Evolutionary conservation across 768 basidiomycete species (phyloP).

Genomic region (Imleria badia): DNA sequence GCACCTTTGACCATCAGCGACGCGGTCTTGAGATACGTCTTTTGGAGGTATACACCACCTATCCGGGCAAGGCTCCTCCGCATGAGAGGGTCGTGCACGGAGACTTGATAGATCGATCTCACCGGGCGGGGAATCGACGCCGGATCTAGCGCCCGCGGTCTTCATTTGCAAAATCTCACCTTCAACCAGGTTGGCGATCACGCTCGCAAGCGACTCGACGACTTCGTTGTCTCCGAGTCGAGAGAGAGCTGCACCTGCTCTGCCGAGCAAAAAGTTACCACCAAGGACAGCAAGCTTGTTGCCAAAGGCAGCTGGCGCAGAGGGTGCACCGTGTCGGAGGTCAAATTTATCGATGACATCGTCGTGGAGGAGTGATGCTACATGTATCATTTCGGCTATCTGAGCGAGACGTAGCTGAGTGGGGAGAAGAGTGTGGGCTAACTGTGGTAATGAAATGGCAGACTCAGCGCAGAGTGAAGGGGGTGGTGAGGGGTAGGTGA

Average conservation of each 20-base stretch:
- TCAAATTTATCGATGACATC: constrained; percentile 77
- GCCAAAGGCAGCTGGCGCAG: constrained; percentile 75
- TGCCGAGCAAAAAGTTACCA: constrained; percentile 93
- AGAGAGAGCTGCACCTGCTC: constrained; percentile 84
- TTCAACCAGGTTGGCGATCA: constrained; percentile 93
- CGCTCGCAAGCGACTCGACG: constrained; percentile 88
- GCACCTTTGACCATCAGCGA: constrained; percentile 88
- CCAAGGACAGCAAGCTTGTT: constrained; percentile 94
- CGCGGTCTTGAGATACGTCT: constrained; percentile 92
- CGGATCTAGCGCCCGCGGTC: not conserved
- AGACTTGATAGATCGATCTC: constrained; percentile 39
- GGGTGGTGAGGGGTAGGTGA: constrained; percentile 28
- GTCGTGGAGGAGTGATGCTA: constrained; percentile 92
- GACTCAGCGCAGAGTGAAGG: constrained; percentile 19
- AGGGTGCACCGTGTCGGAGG: constrained; percentile 65
- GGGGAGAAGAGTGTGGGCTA: constrained; percentile 53
- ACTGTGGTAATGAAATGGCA: constrained; percentile 31
- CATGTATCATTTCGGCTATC: constrained; percentile 97
- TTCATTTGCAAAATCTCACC: constrained; percentile 86
- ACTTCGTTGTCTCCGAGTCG: constrained; percentile 86
- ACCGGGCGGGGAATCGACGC: no score
- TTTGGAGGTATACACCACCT: constrained; percentile 84
- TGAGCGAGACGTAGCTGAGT: constrained; percentile 92
- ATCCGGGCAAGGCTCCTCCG: constrained; percentile 35
- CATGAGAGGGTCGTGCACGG: constrained; percentile 37